These are phyloP conservation scores for Aspergillus costaricaensis DNA, from an alignment of 2,329 filamentous ascomycete species.

Conservation along the genomic window DNA sequence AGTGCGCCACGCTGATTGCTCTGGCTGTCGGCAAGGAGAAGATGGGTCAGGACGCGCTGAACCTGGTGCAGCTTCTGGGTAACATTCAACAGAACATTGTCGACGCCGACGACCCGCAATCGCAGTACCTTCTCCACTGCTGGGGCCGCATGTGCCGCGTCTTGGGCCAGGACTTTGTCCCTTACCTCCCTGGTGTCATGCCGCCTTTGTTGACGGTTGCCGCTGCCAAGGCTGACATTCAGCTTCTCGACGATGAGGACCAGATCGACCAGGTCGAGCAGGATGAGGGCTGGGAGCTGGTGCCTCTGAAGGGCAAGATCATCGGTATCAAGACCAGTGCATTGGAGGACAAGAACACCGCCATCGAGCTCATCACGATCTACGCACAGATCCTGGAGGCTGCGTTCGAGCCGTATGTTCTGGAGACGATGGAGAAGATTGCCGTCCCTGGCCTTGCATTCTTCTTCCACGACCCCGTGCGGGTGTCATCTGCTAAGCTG, in stretches of 20 bases:
- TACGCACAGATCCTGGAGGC: conserved; percentile 96
- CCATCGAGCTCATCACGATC: conserved; percentile 96
- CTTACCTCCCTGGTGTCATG: conserved; percentile 91
- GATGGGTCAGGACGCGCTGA: conserved; percentile 83
- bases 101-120: conserved; percentile 91
- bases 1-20: conserved; percentile 92
- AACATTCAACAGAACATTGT: conserved; percentile 83
- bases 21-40: conserved; percentile 92
- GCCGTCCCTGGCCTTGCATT: conserved; percentile 91
- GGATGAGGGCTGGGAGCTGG: conserved; percentile 96
- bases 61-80: conserved; percentile 82
- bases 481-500: conserved; percentile 90
- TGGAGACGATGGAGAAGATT: conserved; percentile 94
- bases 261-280: conserved; percentile 90
- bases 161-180: conserved; percentile 83
- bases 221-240: conserved; percentile 94
- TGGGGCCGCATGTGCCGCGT: conserved; percentile 99
- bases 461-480: conserved; percentile 98
- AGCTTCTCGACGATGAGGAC: conserved; percentile 91
- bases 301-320: conserved; percentile 95
- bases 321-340: conserved; percentile 97
- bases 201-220: conserved; percentile 88
- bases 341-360: conserved; percentile 98
- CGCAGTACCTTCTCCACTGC: conserved; percentile 96
- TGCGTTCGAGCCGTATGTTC: conserved; percentile 86